phyloP scores from a whole-genome alignment of 352 stramenopile genomes.

The Phytophthora constricta region DNA sequence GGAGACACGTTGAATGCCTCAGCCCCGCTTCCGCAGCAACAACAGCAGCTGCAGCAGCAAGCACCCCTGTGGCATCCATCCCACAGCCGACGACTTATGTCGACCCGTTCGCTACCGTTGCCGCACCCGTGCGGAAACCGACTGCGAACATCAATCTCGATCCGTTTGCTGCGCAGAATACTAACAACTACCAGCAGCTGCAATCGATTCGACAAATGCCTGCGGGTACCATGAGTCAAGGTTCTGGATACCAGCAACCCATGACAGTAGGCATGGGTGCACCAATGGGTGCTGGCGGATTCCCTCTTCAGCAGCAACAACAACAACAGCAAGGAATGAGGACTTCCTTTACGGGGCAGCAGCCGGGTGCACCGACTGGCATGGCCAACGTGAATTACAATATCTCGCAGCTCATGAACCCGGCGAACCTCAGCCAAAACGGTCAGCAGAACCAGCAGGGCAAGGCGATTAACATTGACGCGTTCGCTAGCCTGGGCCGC shows the following conservation, averaged over 20 bases:
- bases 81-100: slow-evolving; percentile 44
- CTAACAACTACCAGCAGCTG: slow-evolving; percentile 30
- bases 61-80: slow-evolving; percentile 11
- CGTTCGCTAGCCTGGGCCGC: slow-evolving; percentile 66
- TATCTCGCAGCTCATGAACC: slow-evolving; percentile 87
- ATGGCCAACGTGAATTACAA: slow-evolving; percentile 72
- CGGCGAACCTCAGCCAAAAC: slow-evolving; percentile 61
- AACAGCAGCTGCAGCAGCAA: slow-evolving; percentile 39
- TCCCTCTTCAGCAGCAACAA: slow-evolving; percentile 38
- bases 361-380: slow-evolving; percentile 14
- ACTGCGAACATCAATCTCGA: slow-evolving; percentile 57
- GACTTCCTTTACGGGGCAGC: slow-evolving; percentile 29
- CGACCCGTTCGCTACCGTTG: slow-evolving; percentile 65
- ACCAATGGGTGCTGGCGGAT: slow-evolving; percentile 24
- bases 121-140: slow-evolving; percentile 57
- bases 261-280: slow-evolving; percentile 30
- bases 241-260: slow-evolving; percentile 28
- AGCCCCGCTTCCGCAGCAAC: slow-evolving; percentile 20
- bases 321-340: slow-evolving; percentile 29
- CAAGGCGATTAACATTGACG: slow-evolving; percentile 87
- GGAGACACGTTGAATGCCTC: slow-evolving; percentile 6
- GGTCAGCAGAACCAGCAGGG: slow-evolving; percentile 39
- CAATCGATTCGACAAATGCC: slow-evolving; percentile 22
- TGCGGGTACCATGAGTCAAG: slow-evolving; percentile 16
- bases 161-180: slow-evolving; percentile 48